Percentiles rank a stretch among this genome's conserved stretches.
Evolutionary conservation across 345 rosid genomes (phyloP).

Genomic region (Eucalyptus cloeziana): DNA sequence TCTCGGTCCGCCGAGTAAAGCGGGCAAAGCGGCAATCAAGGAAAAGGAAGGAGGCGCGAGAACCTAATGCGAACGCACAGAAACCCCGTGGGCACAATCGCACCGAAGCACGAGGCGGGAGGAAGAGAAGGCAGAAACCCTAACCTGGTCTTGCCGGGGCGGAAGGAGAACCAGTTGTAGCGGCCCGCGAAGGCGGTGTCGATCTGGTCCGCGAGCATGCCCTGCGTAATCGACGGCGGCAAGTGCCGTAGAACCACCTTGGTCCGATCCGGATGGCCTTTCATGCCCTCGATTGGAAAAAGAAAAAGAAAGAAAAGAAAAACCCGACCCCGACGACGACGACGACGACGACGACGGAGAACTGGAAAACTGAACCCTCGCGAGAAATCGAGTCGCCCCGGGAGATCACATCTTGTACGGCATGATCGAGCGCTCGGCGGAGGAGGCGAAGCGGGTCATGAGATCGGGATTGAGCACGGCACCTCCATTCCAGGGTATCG

Average conservation of each 20-base stretch:
- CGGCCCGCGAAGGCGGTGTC: slow-evolving; percentile 39
- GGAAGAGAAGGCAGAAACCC: not conserved
- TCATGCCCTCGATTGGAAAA: slow-evolving; percentile 18
- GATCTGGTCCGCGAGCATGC: slow-evolving; percentile 40
- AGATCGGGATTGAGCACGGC: not conserved
- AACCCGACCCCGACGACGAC: too few relatives aligned
- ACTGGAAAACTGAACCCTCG: not conserved
- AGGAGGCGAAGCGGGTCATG: not conserved
- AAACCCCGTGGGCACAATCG: not conserved
- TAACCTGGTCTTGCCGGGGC: slow-evolving; percentile 54
- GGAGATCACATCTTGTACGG: not conserved
- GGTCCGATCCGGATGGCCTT: slow-evolving; percentile 44
- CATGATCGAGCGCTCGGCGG: not conserved
- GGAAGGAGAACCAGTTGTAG: slow-evolving; percentile 54
- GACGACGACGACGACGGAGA: too few relatives aligned
- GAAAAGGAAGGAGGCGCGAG: not conserved
- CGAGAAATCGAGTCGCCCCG: not conserved
- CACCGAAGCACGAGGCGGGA: not conserved
- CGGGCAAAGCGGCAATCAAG: not conserved
- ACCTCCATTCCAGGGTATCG: not conserved
- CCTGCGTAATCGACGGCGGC: slow-evolving; percentile 50
- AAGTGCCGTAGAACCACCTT: slow-evolving; percentile 69
- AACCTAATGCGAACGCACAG: not conserved
- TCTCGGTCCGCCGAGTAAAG: not conserved
- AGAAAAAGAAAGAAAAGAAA: not conserved